These are phyloP conservation scores for Dendrobium huoshanense DNA, from an alignment of 106 monocot genomes.

Conservation along the genomic window DNA sequence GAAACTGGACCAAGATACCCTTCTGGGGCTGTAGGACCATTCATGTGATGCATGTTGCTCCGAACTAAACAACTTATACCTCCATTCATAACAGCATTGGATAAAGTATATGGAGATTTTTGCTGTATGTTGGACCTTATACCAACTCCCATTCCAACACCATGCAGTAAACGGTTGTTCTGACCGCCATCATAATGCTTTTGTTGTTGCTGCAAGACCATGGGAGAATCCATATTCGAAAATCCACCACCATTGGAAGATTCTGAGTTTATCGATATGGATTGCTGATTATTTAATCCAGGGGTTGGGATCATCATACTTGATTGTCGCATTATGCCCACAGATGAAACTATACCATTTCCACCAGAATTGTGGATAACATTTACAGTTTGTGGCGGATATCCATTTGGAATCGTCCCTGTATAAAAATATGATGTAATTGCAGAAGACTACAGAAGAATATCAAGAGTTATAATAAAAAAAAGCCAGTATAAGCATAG, in stretches of 20 bases:
- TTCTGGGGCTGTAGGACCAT: slow-evolving; percentile 38
- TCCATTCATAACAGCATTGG: slow-evolving; percentile 47
- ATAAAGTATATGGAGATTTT: slow-evolving; percentile 51
- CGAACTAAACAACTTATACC: slow-evolving; percentile 37
- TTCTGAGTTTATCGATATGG: slow-evolving; percentile 36
- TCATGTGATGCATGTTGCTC: slow-evolving; percentile 42
- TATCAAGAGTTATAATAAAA: neutral
- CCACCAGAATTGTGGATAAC: slow-evolving; percentile 37
- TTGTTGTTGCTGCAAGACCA: slow-evolving; percentile 46
- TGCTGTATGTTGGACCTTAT: slow-evolving; percentile 58
- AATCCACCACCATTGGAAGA: slow-evolving; percentile 36
- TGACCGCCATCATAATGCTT: slow-evolving; percentile 62
- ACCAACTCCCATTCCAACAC: slow-evolving; percentile 30
- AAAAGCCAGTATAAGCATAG: neutral
- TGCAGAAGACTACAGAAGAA: neutral
- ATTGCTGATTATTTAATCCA: slow-evolving; percentile 64
- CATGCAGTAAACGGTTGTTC: slow-evolving; percentile 48
- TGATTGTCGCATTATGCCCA: slow-evolving; percentile 35
- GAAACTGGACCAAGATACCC: slow-evolving; percentile 29
- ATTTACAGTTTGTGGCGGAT: slow-evolving; percentile 40
- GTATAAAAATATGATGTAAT: slow-evolving; percentile 9
- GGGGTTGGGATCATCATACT: slow-evolving; percentile 95
- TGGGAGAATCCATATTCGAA: slow-evolving; percentile 37
- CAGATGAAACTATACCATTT: slow-evolving; percentile 34
- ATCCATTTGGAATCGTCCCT: slow-evolving; percentile 45